phyloP scores from a whole-genome alignment of 1,284 basidiomycete species.

The Phellopilus nigrolimitatus region DNA sequence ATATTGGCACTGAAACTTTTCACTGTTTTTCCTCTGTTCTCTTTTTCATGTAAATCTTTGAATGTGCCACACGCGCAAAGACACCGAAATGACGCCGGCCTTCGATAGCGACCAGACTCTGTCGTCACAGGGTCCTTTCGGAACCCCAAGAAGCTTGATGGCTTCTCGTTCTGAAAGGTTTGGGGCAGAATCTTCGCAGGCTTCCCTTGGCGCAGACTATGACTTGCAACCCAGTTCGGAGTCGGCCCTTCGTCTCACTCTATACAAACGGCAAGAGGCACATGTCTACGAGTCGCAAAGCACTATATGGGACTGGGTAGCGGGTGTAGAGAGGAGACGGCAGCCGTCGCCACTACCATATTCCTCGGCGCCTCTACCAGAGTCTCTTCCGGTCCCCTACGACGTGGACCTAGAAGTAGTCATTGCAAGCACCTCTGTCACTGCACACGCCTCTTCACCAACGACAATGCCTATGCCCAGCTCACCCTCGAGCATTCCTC shows the following conservation, averaged over 20 bases:
- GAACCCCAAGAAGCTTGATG: conserved; percentile 6
- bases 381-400: conserved; percentile 7
- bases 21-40: background rate
- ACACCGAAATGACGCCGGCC: conserved; percentile 5
- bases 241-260: conserved; percentile 2
- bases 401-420: conserved; percentile 9
- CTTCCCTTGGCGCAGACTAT: conserved; percentile 1
- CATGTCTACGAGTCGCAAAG: background rate
- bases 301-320: conserved; percentile 7
- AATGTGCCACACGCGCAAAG: no score
- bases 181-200: background rate
- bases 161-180: background rate
- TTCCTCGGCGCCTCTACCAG: conserved; percentile 6
- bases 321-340: conserved; percentile 5
- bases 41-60: no score
- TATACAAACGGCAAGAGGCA: background rate
- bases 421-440: background rate
- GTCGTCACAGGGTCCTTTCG: background rate
- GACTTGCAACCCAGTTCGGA: background rate
- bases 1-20: no score
- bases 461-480: conserved; percentile 3
- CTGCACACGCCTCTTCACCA: background rate
- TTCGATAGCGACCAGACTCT: background rate
- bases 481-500: conserved; percentile 3
- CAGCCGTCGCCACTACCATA: conserved; percentile 13